Percentiles rank a stretch among this genome's conserved stretches.
Evolutionary conservation across 139 green algal genomes (phyloP).

Genomic region (Haematococcus lacustris): DNA sequence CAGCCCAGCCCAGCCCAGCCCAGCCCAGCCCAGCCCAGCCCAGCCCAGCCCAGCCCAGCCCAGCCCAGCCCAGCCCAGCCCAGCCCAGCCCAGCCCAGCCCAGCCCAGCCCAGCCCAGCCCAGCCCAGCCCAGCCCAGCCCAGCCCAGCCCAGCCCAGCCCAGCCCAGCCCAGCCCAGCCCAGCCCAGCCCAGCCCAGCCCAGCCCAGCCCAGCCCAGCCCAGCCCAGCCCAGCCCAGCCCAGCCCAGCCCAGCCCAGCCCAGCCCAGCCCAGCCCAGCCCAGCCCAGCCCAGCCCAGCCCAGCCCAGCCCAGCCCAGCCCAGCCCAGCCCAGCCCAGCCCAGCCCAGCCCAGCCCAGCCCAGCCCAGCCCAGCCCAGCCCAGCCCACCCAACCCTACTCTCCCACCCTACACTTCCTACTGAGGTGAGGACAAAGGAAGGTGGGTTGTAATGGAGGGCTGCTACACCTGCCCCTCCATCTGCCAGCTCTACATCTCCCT

Average conservation of each 20-base stretch:
- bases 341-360: neutral
- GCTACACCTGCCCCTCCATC: too few relatives aligned
- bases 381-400: too few relatives aligned
- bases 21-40: too few relatives aligned
- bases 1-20: too few relatives aligned
- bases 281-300: neutral
- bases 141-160: neutral
- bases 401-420: too few relatives aligned
- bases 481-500: too few relatives aligned
- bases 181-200: neutral
- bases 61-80: neutral
- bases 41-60: too few relatives aligned
- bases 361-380: neutral
- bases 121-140: neutral
- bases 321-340: neutral
- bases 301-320: neutral
- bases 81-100: neutral
- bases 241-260: neutral
- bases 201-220: neutral
- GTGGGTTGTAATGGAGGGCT: too few relatives aligned
- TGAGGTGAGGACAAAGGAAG: too few relatives aligned
- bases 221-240: neutral
- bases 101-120: neutral
- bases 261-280: neutral
- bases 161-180: neutral